Evolutionary conservation across 305 asterid species (phyloP), one percentile per base, ranked within the genome.

Genomic region (Ilex paraguariensis): DNA sequence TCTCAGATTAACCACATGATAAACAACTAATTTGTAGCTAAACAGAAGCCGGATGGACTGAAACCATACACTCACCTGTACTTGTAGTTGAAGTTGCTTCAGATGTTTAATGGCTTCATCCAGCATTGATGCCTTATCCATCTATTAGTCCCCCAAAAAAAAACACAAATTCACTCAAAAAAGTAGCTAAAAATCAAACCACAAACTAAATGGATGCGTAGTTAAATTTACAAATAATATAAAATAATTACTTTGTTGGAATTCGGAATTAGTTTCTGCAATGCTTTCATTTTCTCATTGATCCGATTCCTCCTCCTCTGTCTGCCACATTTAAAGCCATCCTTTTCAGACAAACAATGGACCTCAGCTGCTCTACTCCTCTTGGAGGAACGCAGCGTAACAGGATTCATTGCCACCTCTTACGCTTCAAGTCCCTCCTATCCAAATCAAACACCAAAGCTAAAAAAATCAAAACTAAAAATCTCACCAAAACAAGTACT

Each of bases 221-320:
- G 8, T 4, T 36, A 36, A 36, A 36, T 17, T 17, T 17, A 36
- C 42, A 36, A 36, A 36, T 36, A 36, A 36, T 4, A 50, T 42
- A 17, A 66, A 61, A 52, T 63, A 54, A 44, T 61, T 74, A 86
- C 97, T 76, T 88, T 94, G 77, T 85, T 91, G 57, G 99, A 88
- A 87, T 94, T 94, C 1, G 28, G 99, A 63, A 94, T 84, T 31
- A 94, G 77, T 63, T 74, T 94, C 83, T 90, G 99, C 76, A 91
- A 85, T 17, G 98, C 97, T 81, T 88, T 94, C 73, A 91, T 79
- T 65, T 94, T 94, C 84, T 94, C 98, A 28, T 94, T 94, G 75
- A 94, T 94, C 75, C 91, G 80, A 74, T 96, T 90, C 73, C 99
- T 81, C 79, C 99, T 85, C 88, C 96, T 88, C 99, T 94, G 91